Evolutionary conservation across 108 stramenopile genomes (phyloP).

Genomic region (Aurantiochytrium sp.): DNA sequence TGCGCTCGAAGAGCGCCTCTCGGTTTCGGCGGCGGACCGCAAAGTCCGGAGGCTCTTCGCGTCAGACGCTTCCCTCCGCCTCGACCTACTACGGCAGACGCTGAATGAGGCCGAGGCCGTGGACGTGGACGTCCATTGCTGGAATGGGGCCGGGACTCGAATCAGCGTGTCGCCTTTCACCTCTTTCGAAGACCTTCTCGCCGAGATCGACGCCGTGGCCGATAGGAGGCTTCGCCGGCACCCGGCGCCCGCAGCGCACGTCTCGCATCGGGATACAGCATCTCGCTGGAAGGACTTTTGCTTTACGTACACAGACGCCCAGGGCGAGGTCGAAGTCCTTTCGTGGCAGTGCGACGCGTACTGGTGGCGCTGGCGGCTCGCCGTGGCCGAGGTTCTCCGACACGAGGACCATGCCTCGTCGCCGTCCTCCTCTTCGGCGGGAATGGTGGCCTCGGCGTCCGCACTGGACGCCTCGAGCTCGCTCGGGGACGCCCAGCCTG

Average conservation of each 20-base stretch:
- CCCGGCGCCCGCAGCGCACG: not conserved
- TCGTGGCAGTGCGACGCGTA: not conserved
- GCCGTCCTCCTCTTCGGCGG: no score
- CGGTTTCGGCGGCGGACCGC: not conserved
- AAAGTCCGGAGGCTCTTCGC: not conserved
- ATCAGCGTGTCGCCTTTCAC: not conserved
- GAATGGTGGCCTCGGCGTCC: not conserved
- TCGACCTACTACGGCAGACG: not conserved
- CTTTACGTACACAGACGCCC: not conserved
- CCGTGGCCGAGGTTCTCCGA: not conserved
- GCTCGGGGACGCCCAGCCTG: not conserved
- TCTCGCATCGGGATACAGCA: not conserved
- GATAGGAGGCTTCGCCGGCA: not conserved
- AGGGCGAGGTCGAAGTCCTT: not conserved
- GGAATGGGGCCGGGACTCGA: not conserved
- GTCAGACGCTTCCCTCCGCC: not conserved
- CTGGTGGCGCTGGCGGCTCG: slow-evolving; percentile 18
- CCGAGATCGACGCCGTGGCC: not conserved
- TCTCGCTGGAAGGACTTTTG: slow-evolving; percentile 2
- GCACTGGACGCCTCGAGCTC: not conserved
- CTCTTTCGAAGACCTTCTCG: not conserved
- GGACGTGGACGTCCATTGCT: not conserved
- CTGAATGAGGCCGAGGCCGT: not conserved
- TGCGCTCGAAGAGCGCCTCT: not conserved
- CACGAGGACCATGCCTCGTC: not conserved